Evolutionary conservation across 768 basidiomycete species (phyloP).

Genomic region (Ephemerocybe angulata): DNA sequence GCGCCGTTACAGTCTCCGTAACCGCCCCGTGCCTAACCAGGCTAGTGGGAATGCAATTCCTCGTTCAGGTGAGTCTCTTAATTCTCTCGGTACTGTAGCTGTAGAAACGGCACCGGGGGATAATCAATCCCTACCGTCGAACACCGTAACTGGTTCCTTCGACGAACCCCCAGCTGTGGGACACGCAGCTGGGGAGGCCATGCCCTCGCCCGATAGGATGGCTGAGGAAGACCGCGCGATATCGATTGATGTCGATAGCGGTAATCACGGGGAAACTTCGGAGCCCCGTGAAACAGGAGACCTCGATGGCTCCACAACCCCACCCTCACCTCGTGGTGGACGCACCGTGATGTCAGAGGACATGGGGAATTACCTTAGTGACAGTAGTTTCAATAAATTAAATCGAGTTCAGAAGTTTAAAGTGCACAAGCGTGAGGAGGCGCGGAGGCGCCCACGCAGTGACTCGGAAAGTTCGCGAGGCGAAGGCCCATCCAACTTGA

Average conservation of each 20-base stretch:
- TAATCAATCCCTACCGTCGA: background rate
- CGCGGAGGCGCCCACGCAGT: background rate
- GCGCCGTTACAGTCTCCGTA: background rate
- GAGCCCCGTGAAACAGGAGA: background rate
- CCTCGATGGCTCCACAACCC: background rate
- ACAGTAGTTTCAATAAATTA: background rate
- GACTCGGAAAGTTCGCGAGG: background rate
- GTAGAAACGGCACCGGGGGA: background rate
- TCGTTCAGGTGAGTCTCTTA: background rate
- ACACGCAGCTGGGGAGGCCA: background rate
- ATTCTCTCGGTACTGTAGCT: background rate
- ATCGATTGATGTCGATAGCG: no score
- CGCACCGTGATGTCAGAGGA: background rate
- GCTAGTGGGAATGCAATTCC: background rate
- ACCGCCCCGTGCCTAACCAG: background rate
- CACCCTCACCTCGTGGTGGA: background rate
- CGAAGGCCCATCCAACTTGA: background rate
- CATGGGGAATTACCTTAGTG: background rate
- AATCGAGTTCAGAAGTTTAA: background rate
- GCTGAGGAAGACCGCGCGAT: background rate
- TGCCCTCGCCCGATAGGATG: background rate
- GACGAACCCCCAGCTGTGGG: background rate
- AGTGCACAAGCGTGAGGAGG: background rate
- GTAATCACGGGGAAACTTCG: no score
- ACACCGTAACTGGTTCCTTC: background rate